These are phyloP conservation scores for Cydonia oblonga DNA, from an alignment of 331 rosid genomes.

Conservation along the genomic window DNA sequence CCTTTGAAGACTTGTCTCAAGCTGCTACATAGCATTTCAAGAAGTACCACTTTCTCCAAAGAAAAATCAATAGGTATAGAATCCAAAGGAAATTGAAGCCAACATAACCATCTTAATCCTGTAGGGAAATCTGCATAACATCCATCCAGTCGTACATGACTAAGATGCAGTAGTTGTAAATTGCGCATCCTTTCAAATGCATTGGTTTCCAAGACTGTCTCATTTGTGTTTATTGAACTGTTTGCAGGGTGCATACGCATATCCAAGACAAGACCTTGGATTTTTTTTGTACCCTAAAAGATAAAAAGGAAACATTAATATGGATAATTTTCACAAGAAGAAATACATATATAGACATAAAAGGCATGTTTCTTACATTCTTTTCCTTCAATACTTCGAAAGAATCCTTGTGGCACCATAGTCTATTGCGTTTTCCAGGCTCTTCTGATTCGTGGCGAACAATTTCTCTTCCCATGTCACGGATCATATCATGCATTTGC, in stretches of 20 bases:
- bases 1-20: background rate
- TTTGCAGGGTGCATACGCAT: background rate
- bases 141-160: background rate
- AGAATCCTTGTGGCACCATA: background rate
- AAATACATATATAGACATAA: background rate
- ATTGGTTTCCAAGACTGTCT: background rate
- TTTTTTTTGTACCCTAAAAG: background rate
- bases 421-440: background rate
- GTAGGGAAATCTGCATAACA: background rate
- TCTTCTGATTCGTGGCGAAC: background rate
- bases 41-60: background rate
- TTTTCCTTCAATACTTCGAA: background rate
- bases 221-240: background rate
- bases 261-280: background rate
- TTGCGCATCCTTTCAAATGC: background rate
- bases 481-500: background rate
- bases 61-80: background rate
- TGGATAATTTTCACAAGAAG: background rate
- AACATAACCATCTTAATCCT: background rate
- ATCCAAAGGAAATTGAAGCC: background rate
- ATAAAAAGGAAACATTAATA: background rate
- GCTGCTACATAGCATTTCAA: background rate
- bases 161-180: background rate
- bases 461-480: slow-evolving; percentile 3
- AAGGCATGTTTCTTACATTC: background rate